phyloP scores from a whole-genome alignment of 1,139 yeast species.

The Meyerozyma sp. region DNA sequence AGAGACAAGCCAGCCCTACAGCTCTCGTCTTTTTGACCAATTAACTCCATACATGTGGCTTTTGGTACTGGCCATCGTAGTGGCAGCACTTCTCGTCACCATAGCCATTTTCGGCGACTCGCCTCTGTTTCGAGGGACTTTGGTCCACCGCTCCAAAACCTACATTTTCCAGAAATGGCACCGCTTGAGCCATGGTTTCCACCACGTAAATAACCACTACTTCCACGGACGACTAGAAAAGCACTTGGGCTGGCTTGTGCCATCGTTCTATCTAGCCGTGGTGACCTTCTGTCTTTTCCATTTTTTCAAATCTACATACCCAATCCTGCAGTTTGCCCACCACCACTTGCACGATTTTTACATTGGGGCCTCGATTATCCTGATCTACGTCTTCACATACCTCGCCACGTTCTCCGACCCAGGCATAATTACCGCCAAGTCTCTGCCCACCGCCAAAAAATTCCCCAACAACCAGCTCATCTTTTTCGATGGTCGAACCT shows the following conservation, averaged over 20 bases:
- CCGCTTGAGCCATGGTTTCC: not conserved
- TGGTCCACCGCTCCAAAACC: constrained; percentile 19
- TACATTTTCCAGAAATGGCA: not conserved
- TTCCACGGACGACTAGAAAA: constrained; percentile 14
- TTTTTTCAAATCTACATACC: constrained; percentile 40
- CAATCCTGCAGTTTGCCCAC: constrained; percentile 16
- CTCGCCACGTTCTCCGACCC: constrained; percentile 53
- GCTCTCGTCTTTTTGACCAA: no score
- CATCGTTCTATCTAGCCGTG: constrained; percentile 41
- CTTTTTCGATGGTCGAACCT: constrained; percentile 39
- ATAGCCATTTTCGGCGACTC: constrained; percentile 48
- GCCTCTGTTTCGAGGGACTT: constrained; percentile 40
- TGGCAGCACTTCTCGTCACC: constrained; percentile 4
- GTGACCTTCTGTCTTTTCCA: constrained; percentile 41
- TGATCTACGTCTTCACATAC: constrained; percentile 30
- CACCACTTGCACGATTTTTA: constrained; percentile 11
- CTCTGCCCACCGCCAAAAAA: constrained; percentile 7
- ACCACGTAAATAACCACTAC: constrained; percentile 5
- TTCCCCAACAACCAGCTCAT: constrained; percentile 53
- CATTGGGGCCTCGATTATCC: constrained; percentile 25
- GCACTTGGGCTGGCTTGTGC: constrained; percentile 39
- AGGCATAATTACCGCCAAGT: constrained; percentile 29
- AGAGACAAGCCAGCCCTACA: no score
- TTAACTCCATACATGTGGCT: not conserved
- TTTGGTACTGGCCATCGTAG: not conserved